Base-by-base conservation (phyloP, 2,329 filamentous ascomycete genomes). In the Colletotrichum incanum region DNA sequence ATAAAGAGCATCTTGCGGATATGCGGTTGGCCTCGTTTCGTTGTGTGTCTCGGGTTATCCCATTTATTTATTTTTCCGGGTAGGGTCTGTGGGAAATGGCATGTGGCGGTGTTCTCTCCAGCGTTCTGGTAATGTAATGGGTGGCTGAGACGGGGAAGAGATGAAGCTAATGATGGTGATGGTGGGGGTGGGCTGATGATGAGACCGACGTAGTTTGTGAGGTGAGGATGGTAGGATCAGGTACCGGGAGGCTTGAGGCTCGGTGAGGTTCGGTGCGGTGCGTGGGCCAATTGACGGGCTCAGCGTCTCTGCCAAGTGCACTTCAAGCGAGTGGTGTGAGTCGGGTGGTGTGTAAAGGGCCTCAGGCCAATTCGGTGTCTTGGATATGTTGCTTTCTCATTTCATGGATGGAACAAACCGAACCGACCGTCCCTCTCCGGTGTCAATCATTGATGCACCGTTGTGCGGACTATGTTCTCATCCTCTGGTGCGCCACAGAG, bases 1-100 rank as follows among this genome's bases (percentile, higher is more conserved):
- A 99, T 95, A 78, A 99, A 91, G 60, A 98, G 90, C 96, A 98
- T 98, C n/a, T 76, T 55, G 52, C 31, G 31, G 11, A 34, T 77
- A 75, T 64, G 41, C 49, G 49, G n/a, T 26, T 37, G 39, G 77
- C 45, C 34, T 31, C 60, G 60, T 49, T 37, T 37, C n/a, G 16
- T 14, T n/a, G 43, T 9, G 11, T 49, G 45, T 47, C 28, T 49
- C 37, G 20, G n/a, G 0, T 37, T 23, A 18, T 31, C 20, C 43
- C 37, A 9, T 49, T 37, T 8, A 31, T 18, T 23, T 18, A 23
- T 31, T 23, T 26, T 4, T 49, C 16, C 8, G 4, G 12, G 18
- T 11, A 6, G 31, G 11, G 12, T 18, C 43, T 11, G n/a, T 23
- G 2, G 23, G 20, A 5, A 43, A 6, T 28, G 37, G 20, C 14